Conservation (phyloP, 495 filamentous ascomycete species). For the Rostrohypoxylon terebratum region DNA sequence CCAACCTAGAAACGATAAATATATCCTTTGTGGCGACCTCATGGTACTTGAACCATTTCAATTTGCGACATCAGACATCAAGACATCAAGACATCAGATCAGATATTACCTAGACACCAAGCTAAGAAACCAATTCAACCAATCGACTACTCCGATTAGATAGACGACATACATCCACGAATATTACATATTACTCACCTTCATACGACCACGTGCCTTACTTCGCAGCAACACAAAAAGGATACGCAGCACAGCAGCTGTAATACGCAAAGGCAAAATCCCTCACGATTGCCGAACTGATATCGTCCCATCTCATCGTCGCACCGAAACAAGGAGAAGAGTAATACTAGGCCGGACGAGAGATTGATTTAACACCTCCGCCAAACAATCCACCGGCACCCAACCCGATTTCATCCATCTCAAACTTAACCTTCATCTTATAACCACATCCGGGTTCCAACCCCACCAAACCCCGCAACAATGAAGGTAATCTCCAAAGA, state of each 20-base stretch:
- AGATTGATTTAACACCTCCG: background rate
- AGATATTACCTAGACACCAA: slow-evolving; percentile 8
- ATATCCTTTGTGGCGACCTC: slow-evolving; percentile 23
- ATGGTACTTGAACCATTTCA: background rate
- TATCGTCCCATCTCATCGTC: background rate
- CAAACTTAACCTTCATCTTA: background rate
- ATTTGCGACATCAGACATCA: slow-evolving; percentile 19
- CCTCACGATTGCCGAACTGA: background rate
- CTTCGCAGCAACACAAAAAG: background rate
- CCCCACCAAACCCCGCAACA: slow-evolving; percentile 41
- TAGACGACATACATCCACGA: slow-evolving; percentile 5
- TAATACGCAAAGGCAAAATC: slow-evolving; percentile 15
- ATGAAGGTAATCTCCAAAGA: slow-evolving; percentile 98
- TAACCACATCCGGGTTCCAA: background rate
- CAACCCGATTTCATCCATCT: too few relatives aligned
- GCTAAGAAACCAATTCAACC: background rate
- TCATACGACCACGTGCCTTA: slow-evolving; percentile 27
- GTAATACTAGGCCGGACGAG: background rate
- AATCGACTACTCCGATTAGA: slow-evolving; percentile 5
- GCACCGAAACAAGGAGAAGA: background rate
- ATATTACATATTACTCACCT: slow-evolving; percentile 1
- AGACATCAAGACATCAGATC: background rate
- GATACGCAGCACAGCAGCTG: background rate
- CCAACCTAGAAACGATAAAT: slow-evolving; percentile 16
- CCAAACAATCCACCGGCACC: background rate